Evolutionary conservation across 495 filamentous ascomycete genomes (phyloP).

Genomic region (Xylaria cubensis): DNA sequence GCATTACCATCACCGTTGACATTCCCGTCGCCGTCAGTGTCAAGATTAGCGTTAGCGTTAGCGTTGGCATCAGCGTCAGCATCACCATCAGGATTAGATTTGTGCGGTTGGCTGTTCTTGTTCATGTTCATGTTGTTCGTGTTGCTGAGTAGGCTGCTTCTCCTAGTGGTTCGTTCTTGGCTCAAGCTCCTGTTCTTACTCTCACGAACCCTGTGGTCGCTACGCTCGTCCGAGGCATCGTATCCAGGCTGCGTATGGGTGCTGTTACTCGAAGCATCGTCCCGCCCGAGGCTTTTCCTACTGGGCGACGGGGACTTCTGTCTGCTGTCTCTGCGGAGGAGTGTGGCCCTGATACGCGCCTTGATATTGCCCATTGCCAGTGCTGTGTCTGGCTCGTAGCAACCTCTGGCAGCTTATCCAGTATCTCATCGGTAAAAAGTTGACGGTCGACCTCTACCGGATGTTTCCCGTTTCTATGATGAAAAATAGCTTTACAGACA

Average conservation of each 20-base stretch:
- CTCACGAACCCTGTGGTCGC: slow-evolving; percentile 7
- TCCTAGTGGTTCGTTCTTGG: not conserved
- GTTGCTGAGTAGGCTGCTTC: not conserved
- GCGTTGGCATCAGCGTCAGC: not conserved
- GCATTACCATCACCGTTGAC: not conserved
- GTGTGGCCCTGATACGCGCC: slow-evolving; percentile 55
- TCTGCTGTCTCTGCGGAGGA: slow-evolving; percentile 53
- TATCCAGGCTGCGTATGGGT: slow-evolving; percentile 37
- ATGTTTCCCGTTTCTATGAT: not conserved
- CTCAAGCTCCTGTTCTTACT: slow-evolving; percentile 16
- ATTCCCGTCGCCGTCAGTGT: too few relatives aligned
- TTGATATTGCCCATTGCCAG: slow-evolving; percentile 54
- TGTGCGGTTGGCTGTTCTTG: not conserved
- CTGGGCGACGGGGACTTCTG: slow-evolving; percentile 45
- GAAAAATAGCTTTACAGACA: not conserved
- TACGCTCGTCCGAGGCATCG: slow-evolving; percentile 32
- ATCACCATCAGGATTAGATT: not conserved
- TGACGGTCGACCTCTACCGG: not conserved
- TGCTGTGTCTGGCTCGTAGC: slow-evolving; percentile 2
- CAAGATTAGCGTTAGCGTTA: too few relatives aligned
- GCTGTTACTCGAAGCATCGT: slow-evolving; percentile 35
- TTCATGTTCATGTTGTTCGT: not conserved
- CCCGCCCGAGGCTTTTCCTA: slow-evolving; percentile 36
- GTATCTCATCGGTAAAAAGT: slow-evolving; percentile 1
- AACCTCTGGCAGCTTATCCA: not conserved